A percentile compares a stretch with the other conserved stretches of the same genome.
These are phyloP conservation scores for Rhizopogon vinicolor DNA, from an alignment of 768 basidiomycete genomes.

Conservation along the genomic window DNA sequence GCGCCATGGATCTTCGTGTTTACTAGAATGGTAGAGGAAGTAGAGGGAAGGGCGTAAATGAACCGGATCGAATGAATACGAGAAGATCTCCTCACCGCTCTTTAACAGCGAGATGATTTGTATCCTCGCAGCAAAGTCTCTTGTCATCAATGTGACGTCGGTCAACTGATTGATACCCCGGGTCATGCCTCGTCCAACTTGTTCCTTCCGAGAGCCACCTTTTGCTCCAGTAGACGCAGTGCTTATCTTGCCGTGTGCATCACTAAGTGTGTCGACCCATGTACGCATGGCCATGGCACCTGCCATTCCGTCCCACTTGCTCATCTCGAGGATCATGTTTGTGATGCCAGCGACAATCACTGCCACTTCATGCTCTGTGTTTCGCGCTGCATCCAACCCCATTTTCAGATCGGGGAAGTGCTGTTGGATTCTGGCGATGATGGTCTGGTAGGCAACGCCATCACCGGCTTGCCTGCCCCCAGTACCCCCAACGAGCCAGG, in stretches of 20 bases:
- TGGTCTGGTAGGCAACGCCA: constrained; percentile 43
- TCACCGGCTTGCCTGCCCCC: constrained; percentile 46
- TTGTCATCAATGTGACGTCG: constrained; percentile 46
- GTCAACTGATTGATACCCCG: constrained; percentile 47
- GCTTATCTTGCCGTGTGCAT: constrained; percentile 33
- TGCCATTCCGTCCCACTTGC: constrained; percentile 53
- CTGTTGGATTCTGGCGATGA: constrained; percentile 42
- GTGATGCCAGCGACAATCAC: constrained; percentile 48
- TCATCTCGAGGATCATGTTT: constrained; percentile 51
- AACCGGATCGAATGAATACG: background rate
- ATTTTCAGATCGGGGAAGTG: constrained; percentile 44
- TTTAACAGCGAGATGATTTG: constrained; percentile 51
- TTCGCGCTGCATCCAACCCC: constrained; percentile 42
- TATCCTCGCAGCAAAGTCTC: constrained; percentile 49
- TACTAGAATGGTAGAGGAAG: constrained; percentile 25
- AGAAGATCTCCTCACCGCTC: constrained; percentile 32
- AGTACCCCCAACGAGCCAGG: constrained; percentile 38
- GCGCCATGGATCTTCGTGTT: constrained; percentile 42
- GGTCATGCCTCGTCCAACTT: constrained; percentile 45
- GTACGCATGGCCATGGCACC: constrained; percentile 53
- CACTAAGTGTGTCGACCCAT: constrained; percentile 46
- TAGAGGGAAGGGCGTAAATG: background rate
- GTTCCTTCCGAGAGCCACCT: constrained; percentile 31
- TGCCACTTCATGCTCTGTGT: constrained; percentile 43
- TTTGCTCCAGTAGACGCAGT: constrained; percentile 2